phyloP scores from a whole-genome alignment of 2,329 filamentous ascomycete species.

The Claviceps citrina region DNA sequence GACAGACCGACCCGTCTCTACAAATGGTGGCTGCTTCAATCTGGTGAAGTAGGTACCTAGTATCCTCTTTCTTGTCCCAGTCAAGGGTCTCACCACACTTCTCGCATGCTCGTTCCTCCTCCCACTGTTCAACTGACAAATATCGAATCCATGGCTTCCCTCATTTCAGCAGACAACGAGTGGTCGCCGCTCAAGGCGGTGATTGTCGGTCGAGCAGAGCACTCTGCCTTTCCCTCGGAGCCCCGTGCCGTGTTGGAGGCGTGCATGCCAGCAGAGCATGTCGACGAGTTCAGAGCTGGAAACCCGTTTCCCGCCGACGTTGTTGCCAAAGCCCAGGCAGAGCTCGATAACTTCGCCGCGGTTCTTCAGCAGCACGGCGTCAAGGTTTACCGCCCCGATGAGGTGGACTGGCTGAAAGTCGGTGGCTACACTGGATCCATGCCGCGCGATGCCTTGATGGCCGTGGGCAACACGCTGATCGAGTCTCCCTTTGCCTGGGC shows the following conservation, averaged over 20 bases:
- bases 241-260: constrained; percentile 11
- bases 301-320: constrained; percentile 12
- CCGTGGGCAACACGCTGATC: constrained; percentile 17
- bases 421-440: constrained; percentile 19
- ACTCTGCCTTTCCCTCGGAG: constrained; percentile 13
- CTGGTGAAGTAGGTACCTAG: too few relatives aligned
- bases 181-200: constrained; percentile 14
- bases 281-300: constrained; percentile 9
- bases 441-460: constrained; percentile 19
- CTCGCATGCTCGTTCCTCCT: not conserved
- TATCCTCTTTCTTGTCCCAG: too few relatives aligned
- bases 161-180: constrained; percentile 12
- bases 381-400: constrained; percentile 12
- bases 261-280: constrained; percentile 8
- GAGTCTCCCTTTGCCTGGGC: constrained; percentile 18
- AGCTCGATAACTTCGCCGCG: constrained; percentile 13
- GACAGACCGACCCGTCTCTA: too few relatives aligned
- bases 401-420: constrained; percentile 12
- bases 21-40: too few relatives aligned
- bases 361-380: constrained; percentile 12
- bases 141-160: constrained; percentile 1
- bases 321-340: constrained; percentile 10
- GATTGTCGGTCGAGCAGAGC: constrained; percentile 14
- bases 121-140: not conserved
- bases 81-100: too few relatives aligned